phyloP scores from a whole-genome alignment of 352 stramenopile species.

The Pythium biforme region DNA sequence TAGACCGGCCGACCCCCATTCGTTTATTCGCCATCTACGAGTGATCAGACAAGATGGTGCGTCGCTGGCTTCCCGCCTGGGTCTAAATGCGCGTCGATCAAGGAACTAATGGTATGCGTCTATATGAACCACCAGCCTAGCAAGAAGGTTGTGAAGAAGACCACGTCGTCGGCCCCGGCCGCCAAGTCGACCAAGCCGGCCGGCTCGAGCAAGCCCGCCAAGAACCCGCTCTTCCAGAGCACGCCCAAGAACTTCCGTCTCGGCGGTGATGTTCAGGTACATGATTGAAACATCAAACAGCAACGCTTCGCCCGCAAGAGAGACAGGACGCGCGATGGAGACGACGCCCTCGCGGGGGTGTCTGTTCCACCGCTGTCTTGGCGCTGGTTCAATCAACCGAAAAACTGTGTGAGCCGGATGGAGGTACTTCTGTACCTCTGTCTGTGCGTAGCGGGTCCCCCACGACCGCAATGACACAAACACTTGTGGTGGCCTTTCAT shows the following conservation, averaged over 20 bases:
- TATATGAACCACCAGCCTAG: constrained; percentile 38
- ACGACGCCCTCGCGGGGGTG: too few relatives aligned
- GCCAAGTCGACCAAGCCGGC: constrained; percentile 70
- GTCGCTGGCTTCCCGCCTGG: not conserved
- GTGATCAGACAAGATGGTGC: constrained; percentile 50
- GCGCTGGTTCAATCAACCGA: constrained; percentile 21
- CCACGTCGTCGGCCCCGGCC: constrained; percentile 50
- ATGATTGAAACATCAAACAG: constrained; percentile 25
- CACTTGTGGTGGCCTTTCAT: constrained; percentile 74
- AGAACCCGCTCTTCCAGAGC: constrained; percentile 94
- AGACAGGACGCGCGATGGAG: constrained; percentile 1
- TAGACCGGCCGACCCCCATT: constrained; percentile 31
- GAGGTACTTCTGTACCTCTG: not conserved
- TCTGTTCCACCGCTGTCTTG: too few relatives aligned
- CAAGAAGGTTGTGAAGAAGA: constrained; percentile 87
- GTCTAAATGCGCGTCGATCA: too few relatives aligned
- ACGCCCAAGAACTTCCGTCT: constrained; percentile 95
- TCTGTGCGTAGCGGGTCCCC: constrained; percentile 76
- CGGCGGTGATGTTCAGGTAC: constrained; percentile 95
- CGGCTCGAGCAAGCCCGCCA: constrained; percentile 70
- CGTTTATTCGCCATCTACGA: constrained; percentile 88
- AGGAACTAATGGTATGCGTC: not conserved
- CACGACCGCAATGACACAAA: constrained; percentile 93
- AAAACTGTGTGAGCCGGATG: constrained; percentile 29
- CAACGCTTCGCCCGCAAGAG: constrained; percentile 2